Evolutionary conservation across 2,329 filamentous ascomycete genomes (phyloP), one percentile per base, ranked within the genome.

Genomic region (Mollisia scopiformis): DNA sequence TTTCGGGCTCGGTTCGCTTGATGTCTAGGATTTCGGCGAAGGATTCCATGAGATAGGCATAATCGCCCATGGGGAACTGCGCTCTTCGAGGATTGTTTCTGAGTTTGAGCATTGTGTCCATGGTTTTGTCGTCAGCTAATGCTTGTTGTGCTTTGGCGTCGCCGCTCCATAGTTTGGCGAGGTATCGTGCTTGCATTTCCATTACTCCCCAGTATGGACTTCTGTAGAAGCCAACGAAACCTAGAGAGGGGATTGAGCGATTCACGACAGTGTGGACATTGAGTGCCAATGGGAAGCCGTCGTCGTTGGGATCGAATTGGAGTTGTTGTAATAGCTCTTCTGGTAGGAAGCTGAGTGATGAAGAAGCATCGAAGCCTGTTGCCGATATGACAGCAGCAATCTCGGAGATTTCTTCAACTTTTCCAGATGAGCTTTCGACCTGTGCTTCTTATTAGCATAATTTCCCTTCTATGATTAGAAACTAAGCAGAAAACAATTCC

Each of bases 51-150:
- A 94, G 75, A 62, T 87, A 93, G 7, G 86, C 75, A 72, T 93
- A 94, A 74, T 96, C 92, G 10, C 88, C 88, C 88, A 94, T 93
- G 37, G 91, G 92, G 67, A 93, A 95, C 68, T 95, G 92, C 1
- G 81, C 62, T 73, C 89, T 66, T 76, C 75, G 6, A 27, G 68
- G 66, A 50, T 71, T 68, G 10, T 37, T 74, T 67, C 4, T 70
- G 64, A 73, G 64, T 5, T 62, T 58, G 23, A 72, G 54, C 35
- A 72, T 69, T 2, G 74, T 62, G 0, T 59, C 61, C 21, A 70
- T 59, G 1, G 65, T 70, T 3, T 49, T 61, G 54, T 72, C 70
- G 41, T 64, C 49, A 2, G 57, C 59, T 51, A 70, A 67, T 19
- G 55, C 71, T 65, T 66, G 73, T 14, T 16, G 58, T 10, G 68